Base-by-base conservation (phyloP, 495 filamentous ascomycete species). In the Lineolata rhizophorae region DNA sequence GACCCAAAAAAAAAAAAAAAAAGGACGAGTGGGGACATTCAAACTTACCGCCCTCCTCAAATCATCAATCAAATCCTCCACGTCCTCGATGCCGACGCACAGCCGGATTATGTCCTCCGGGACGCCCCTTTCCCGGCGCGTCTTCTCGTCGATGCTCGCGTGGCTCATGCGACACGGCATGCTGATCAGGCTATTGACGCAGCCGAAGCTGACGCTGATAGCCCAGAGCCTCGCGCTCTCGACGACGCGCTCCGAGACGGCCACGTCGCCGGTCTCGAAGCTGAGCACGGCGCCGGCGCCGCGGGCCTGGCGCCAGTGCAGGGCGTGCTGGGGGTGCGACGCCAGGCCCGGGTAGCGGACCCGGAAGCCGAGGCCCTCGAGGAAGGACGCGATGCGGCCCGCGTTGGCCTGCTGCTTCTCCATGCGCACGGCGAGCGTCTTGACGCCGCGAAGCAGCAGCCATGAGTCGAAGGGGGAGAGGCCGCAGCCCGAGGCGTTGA, bases 81-180 rank as follows among this genome's bases (percentile, higher is more conserved):
- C 71, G 55, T 97, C 90, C 48, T 97, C 87, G 50, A 97, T 97
- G 18, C 87, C 87, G 20, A 97, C 82, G 52, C 87, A 97, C 37
- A 97, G 52, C 34, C 87, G 60, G 36, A 97, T 94, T 27, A 97
- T 70, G 54, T 97, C 87, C 55, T 97, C 87, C 12, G 87, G 87
- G 67, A 97, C 73, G 31, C 74, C 70, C 41, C 87, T 64, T 56
- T 97, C 85, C 47, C 65, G 57, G 43, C 87, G 62, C 35, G 84
- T 93, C 61, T 87, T 85, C 37, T 76, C 77, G 51, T 95, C 90
- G 50, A 97, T 97, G 48, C 83, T 93, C 14, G 87, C 87, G 58
- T 97, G 87, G 53, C 90, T 95, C 87, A 97, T 97, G 37, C 78
- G 80, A 46, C 87, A 97, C 8, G 87, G 87, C 87, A 97, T 92